Base-by-base conservation (phyloP, 2,329 filamentous ascomycete genomes). In the Xylariaceae sp. region DNA sequence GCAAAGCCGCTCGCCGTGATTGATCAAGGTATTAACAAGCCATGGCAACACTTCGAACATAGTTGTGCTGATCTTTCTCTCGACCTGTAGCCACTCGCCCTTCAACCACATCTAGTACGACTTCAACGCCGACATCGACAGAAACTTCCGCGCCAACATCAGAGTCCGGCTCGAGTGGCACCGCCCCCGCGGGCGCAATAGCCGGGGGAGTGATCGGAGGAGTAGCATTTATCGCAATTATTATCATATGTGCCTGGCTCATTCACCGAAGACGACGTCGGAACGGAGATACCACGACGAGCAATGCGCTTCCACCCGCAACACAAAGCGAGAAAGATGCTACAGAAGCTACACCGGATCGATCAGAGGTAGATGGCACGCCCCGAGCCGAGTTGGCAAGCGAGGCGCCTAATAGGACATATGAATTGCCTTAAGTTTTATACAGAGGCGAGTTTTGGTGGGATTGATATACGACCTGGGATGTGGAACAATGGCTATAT, bases 141-240 rank as follows among this genome's bases (percentile, higher is more conserved):
- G 12, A 51, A 2, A 46, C 50, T 41, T 9, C 47, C 18, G 14
- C 48, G 16, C 18, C 49, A 29, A 48, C 52, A 20, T n/a, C 49
- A 52, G 21, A 47, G 7, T n/a, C 53, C 47, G 48, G 47, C 5
- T 48, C 52, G 5, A 49, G n/a, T 19, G 45, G 32, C 19, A 20
- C 21, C 6, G 12, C 21, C 6, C 21, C 41, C 2, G 51, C 44
- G 14, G 59, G 59, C 19, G 40, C 50, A 16, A 62, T 65, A 42
- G 56, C 50, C 6, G 59, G 59, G 2, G 57, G 55, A 21, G 61
- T 65, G 2, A 44, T 65, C 3, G 61, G 59, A 20, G 56, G 56
- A 29, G 16, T 62, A 26, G 56, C 54, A 3, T 26, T 54, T 12
- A 44, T 66, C 40, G 41, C 47, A 18, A 41, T 62, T 21, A 50